Evolutionary conservation across 345 rosid species (phyloP).

Genomic region (Eucalyptus microcorys): DNA sequence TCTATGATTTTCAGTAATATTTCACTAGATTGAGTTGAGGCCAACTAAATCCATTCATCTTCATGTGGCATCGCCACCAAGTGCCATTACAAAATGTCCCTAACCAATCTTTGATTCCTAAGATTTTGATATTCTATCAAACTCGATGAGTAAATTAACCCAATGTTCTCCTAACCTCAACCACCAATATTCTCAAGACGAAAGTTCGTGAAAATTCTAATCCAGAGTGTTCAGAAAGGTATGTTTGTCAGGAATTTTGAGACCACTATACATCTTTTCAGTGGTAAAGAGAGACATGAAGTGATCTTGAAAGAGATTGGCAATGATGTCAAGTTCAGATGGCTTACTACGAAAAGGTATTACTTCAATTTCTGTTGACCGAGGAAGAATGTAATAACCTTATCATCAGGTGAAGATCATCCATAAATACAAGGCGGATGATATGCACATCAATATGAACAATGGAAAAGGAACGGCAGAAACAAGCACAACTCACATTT

Average conservation of each 20-base stretch:
- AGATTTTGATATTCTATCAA: neutral
- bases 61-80: neutral
- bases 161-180: neutral
- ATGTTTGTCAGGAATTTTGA: no score
- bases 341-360: neutral
- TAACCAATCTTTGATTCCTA: neutral
- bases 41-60: neutral
- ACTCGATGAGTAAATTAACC: neutral
- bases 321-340: no score
- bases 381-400: neutral
- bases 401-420: neutral
- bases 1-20: no score
- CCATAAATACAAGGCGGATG: conserved; percentile 23
- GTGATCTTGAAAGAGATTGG: no score
- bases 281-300: no score
- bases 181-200: neutral
- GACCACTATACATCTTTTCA: no score
- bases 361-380: no score
- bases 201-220: no score
- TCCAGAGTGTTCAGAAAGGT: no score
- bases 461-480: neutral
- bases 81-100: neutral
- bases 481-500: neutral
- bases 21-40: neutral
- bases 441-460: neutral